Evolutionary conservation across 2,329 filamentous ascomycete genomes (phyloP).

Genomic region (Gyromitra esculenta): DNA sequence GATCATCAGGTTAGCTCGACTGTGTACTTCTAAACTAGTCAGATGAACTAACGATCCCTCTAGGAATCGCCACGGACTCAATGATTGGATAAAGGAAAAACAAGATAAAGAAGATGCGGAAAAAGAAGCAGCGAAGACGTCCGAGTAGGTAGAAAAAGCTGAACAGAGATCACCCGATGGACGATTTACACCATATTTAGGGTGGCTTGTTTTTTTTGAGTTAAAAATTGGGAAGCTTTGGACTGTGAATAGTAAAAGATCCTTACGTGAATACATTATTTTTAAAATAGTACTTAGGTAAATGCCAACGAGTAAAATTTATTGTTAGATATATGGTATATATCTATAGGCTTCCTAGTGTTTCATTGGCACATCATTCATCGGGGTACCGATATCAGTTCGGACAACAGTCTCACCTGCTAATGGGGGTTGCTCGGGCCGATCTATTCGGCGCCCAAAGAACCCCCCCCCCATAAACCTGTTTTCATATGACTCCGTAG

Average conservation of each 20-base stretch:
- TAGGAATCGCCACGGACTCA: conserved; percentile 84
- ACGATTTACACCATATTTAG: background rate
- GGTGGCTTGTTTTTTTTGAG: background rate
- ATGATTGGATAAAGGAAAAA: conserved; percentile 96
- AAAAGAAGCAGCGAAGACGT: conserved; percentile 27
- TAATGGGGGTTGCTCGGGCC: too few species aligned
- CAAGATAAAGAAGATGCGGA: conserved; percentile 69
- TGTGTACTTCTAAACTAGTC: conserved; percentile 33
- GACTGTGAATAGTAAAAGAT: conserved; percentile 27
- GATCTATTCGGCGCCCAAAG: too few species aligned
- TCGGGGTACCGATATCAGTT: too few species aligned
- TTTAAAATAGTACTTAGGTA: background rate
- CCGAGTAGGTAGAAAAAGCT: background rate
- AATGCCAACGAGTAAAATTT: background rate
- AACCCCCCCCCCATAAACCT: too few species aligned
- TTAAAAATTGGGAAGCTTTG: conserved; percentile 12
- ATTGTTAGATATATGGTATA: too few species aligned
- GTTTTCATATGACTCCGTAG: too few species aligned
- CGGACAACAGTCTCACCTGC: too few species aligned
- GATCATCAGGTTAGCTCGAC: conserved; percentile 69
- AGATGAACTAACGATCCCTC: background rate
- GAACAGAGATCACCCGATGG: background rate
- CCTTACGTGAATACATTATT: background rate
- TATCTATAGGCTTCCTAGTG: too few species aligned
- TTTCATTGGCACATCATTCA: too few species aligned